phyloP scores from a whole-genome alignment of 352 stramenopile species.

The Blastocystis sp. region DNA sequence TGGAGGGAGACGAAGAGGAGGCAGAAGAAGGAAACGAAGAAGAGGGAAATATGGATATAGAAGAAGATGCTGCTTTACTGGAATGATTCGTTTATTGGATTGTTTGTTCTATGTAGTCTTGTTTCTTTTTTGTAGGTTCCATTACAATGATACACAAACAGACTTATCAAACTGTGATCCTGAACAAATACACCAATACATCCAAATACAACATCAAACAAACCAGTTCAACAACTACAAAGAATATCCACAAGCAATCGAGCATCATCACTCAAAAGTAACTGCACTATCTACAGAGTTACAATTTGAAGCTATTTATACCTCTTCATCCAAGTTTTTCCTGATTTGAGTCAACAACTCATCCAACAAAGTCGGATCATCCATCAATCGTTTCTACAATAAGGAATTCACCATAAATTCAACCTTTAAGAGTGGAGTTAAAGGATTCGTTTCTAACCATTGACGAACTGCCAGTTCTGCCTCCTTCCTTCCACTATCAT shows the following conservation, averaged over 20 bases:
- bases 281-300: neutral
- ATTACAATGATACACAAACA: too few relatives aligned
- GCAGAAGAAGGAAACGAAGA: neutral
- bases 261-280: neutral
- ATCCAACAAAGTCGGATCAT: neutral
- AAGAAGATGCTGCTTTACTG: slow-evolving; percentile 9
- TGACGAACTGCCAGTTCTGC: neutral
- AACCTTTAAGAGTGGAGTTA: neutral
- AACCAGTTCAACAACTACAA: neutral
- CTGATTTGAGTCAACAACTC: neutral
- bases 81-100: neutral
- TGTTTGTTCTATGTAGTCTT: too few relatives aligned
- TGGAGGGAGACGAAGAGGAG: neutral
- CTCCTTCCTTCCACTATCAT: neutral
- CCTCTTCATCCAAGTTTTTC: neutral
- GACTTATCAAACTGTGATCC: too few relatives aligned
- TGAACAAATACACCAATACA: too few relatives aligned
- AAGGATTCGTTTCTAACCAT: neutral
- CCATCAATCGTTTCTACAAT: neutral
- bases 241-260: neutral
- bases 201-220: too few relatives aligned
- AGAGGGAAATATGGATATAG: neutral
- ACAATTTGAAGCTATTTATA: neutral
- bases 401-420: neutral
- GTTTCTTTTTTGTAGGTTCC: too few relatives aligned